These are phyloP conservation scores for Pyrrhoderma noxium DNA, from an alignment of 1,284 basidiomycete species.

Conservation along the genomic window DNA sequence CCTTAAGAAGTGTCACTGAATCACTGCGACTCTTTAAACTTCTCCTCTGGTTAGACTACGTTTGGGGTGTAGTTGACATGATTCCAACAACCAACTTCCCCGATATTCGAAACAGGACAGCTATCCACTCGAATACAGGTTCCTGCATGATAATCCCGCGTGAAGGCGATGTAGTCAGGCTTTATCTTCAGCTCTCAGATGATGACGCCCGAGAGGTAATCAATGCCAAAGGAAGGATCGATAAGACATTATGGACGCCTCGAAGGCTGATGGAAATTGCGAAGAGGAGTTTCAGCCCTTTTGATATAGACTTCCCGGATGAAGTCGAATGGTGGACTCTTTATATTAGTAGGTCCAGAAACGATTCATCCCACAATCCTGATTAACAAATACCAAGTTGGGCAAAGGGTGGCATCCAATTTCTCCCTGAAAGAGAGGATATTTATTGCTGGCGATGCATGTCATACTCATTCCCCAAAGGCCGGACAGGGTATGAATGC, in stretches of 20 bases:
- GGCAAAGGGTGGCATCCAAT: constrained; percentile 67
- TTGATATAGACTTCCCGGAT: constrained; percentile 48
- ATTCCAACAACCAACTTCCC: constrained; percentile 71
- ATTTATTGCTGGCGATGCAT: constrained; percentile 78
- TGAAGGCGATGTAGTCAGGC: constrained; percentile 32
- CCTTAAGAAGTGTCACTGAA: neutral
- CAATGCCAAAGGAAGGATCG: constrained; percentile 30
- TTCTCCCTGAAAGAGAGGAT: constrained; percentile 64
- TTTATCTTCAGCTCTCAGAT: constrained; percentile 43
- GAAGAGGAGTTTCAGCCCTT: constrained; percentile 59
- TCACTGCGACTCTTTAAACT: neutral
- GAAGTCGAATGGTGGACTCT: constrained; percentile 76
- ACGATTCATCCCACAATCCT: neutral
- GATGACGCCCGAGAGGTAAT: constrained; percentile 26
- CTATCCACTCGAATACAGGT: constrained; percentile 50
- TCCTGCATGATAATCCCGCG: constrained; percentile 42
- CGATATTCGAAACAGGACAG: constrained; percentile 66
- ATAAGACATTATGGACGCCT: constrained; percentile 36
- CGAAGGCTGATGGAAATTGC: constrained; percentile 31
- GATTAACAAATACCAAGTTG: constrained; percentile 33
- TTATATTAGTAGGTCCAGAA: constrained; percentile 45
- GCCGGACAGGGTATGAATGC: constrained; percentile 73
- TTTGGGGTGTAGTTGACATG: constrained; percentile 77
- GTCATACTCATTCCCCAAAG: constrained; percentile 82
- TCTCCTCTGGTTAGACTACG: constrained; percentile 41